Conservation (phyloP, 805 yeast genomes). For the Ogataea methanolica region DNA sequence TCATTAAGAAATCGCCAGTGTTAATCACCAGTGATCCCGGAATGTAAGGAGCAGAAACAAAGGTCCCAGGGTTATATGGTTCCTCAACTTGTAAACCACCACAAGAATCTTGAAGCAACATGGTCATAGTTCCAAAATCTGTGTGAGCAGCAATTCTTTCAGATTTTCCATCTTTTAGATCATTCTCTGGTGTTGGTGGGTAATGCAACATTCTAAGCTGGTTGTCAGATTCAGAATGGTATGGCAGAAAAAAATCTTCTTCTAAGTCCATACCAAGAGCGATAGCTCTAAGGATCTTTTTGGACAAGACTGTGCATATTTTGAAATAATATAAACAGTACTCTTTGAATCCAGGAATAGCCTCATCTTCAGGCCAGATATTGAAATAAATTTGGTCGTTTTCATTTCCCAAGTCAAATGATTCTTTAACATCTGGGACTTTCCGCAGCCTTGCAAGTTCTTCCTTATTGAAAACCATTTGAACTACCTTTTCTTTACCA, state of each 20-base stretch:
- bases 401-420: no score
- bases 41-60: conserved; percentile 24
- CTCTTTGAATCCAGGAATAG: no score
- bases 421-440: no score
- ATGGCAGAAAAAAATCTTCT: conserved; percentile 24
- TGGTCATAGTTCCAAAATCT: conserved; percentile 34
- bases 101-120: conserved; percentile 31
- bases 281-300: neutral
- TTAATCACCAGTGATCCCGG: conserved; percentile 34
- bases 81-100: conserved; percentile 37
- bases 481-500: no score
- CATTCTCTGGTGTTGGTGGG: conserved; percentile 25
- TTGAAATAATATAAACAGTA: no score
- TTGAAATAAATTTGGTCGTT: no score
- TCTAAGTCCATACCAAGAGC: conserved; percentile 29
- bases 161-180: conserved; percentile 22
- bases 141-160: conserved; percentile 38
- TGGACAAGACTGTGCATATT: no score
- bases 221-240: conserved; percentile 24
- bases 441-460: no score
- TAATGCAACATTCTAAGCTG: conserved; percentile 32
- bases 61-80: conserved; percentile 25
- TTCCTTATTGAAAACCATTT: no score
- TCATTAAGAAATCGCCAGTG: conserved; percentile 34
- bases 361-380: no score